Percentiles rank a stretch among this genome's conserved stretches.
Conservation (phyloP, 78 protist species). For the Ministeria vibrans region DNA sequence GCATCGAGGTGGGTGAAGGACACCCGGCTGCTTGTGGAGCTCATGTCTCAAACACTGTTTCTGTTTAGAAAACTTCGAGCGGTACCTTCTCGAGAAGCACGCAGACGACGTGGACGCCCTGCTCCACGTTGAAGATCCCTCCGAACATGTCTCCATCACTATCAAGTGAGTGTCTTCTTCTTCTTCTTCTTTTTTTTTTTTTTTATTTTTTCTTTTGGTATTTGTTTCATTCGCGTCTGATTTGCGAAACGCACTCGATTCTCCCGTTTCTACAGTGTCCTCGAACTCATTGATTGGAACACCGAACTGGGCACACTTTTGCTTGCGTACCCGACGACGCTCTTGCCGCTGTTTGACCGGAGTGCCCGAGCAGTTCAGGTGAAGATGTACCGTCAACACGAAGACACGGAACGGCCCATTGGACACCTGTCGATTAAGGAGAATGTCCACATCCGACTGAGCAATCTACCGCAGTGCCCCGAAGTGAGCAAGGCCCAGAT, state of each 20-base stretch:
- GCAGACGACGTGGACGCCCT: no score
- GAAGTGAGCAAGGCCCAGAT: background rate
- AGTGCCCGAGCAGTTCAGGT: background rate
- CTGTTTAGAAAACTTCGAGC: no score
- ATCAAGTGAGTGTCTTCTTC: no score
- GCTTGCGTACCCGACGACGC: background rate
- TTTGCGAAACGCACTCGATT: background rate
- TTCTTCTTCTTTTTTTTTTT: background rate
- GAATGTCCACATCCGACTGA: conserved; percentile 9
- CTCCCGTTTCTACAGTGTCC: background rate
- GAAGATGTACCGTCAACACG: no score
- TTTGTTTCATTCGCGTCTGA: background rate
- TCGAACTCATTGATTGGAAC: conserved; percentile 1
- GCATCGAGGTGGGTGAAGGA: no score
- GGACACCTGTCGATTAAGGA: background rate
- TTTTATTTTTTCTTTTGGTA: background rate
- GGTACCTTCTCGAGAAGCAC: no score
- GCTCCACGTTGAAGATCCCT: no score
- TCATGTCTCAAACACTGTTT: no score
- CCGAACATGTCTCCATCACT: no score
- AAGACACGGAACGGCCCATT: no score
- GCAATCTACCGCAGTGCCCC: background rate
- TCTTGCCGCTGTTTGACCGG: conserved; percentile 12
- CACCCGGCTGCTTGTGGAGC: no score
- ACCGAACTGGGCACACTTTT: background rate